Evolutionary conservation across 768 basidiomycete genomes (phyloP), one percentile per base, ranked within the genome.

Genomic region (Sporobolomyces roseus): DNA sequence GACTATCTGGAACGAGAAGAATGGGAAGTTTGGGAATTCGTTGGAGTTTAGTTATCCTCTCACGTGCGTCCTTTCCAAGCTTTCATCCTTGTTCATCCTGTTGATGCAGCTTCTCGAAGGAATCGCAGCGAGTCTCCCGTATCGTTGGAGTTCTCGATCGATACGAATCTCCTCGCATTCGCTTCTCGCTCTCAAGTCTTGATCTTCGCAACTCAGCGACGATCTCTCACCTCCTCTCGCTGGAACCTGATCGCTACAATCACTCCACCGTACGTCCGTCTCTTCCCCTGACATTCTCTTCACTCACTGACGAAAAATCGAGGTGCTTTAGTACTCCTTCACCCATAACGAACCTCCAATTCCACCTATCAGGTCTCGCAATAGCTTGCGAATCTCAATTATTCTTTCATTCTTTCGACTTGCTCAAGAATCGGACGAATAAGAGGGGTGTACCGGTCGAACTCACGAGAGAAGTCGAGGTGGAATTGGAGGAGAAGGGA

Each of bases 1-100:
- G 52, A 92, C 91, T 0, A 91, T 98, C 23, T 98, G 94, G 94
- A 92, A 97, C 90, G 78, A 93, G 90, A 23, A 90, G 94, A 78
- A 97, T 97, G 78, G 86, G 91, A 12, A 96, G 78, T 88, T 87
- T 76, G 82, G 83, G 48, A 81, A 82, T 66, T 46, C 29, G 21
- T n/a, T 68, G 16, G 41, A 53, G 58, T 74, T 27, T 36, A 51
- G 54, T 3, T n/a, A 13, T 1, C 12, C 29, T 14, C 27, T 33
- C 43, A 25, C n/a, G 58, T 60, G n/a, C 14, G 58, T 60, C 23
- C 32, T 48, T 48, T 25, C 4, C 9, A 2, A 43, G 17, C 30
- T 33, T 14, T 29, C 27, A 17, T 8, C n/a, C 4, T 8, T 36
- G 10, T 41, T 41, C 45, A 13, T 46, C 21, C 46, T 48, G 10